Base-by-base conservation (phyloP, 768 basidiomycete species). In the Pleurotus djamor region DNA sequence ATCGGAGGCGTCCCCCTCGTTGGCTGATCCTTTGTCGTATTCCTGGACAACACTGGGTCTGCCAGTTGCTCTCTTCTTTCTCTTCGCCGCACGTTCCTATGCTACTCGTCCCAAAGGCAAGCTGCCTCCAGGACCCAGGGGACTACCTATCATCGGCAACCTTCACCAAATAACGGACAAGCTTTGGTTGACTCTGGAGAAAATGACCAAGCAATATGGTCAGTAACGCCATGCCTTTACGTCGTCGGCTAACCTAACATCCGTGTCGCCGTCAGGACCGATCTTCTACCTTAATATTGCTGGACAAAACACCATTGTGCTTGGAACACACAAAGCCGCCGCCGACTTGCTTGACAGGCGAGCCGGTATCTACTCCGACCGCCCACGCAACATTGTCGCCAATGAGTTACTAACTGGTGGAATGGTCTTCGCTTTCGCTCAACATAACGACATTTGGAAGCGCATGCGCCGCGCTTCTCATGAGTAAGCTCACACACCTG, bases 321-420 rank as follows among this genome's bases (percentile, higher is more conserved):
- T 65, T 47, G 56, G 56, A 14, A 60, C 17, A 16, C 59, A 62
- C 50, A 62, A 63, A 55, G 62, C 52, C 5, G 61, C 64, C 2
- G 48, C 62, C 5, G 64, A 65, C 38, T 58, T 65, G 10, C 48
- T 65, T 7, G 64, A 65, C 45, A 68, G 68, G 34, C 71, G 72
- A 13, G 62, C 63, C 9, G 48, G 34, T 13, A 66, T 63, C 43
- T 69, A 72, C 61, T 65, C 66, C 5, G 67, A 68, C 45, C 64
- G 70, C 2, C 63, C 68, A 2, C 60, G 56, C 4, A 67, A 60
- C 54, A 70, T 73, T 35, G 67, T 74, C 14, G 67, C 64, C 1
- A 10, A 57, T 8, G 71, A 74, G 4, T 57, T 72, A 28, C 64
- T 65, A n/a, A 65, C 64, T 2, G 64, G 64, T 12, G 62, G 57